Evolutionary conservation across 208 protist species (phyloP), one percentile per base, ranked within the genome.

Genomic region (Trypanosomatidae sp.): DNA sequence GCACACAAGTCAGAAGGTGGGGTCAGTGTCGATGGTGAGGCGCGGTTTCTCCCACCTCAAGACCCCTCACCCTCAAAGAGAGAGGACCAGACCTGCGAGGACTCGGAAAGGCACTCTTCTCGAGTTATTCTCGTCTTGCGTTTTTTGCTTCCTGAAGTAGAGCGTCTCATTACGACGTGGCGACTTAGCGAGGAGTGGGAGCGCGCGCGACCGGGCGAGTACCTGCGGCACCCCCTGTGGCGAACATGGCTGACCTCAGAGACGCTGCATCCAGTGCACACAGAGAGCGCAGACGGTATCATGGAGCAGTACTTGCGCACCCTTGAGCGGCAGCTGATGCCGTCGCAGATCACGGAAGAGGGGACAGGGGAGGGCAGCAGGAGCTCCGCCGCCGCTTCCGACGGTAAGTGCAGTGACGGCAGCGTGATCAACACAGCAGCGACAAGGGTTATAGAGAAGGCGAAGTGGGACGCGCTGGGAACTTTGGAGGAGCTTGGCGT

Each of bases 131-230:
- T 88, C 13, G 60, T 73, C 8, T 30, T 91, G 10, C 73, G 83
- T 47, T 88, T 88, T 68, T 65, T 70, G 10, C 81, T 80, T 9
- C 66, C 74, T 22, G 86, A 91, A 53, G 86, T 91, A 66, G 74
- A 77, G 49, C 73, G 80, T 7, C 74, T 91, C 39, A 83, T 91
- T 67, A 78, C 74, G 30, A 68, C 76, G 44, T 91, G 86, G 86
- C 55, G 83, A 17, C 76, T 76, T 15, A 91, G 86, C 72, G 68
- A 76, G 55, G 83, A 88, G 49, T 76, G 69, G 67, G 86, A 88
- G 74, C 58, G 50, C 6, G 33, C 53, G 9, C 73, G 71, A 50
- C 59, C 65, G 3, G 69, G 66, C 50, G 46, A 62, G n/a, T 91
- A 91, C 66, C 53, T 81, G 46, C 70, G 46, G 39, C 77, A 88